A percentile compares a stretch with the other conserved stretches of the same genome.
These are phyloP conservation scores for Silene noctiflora DNA, from an alignment of 179 eudicot genomes.

Conservation along the genomic window DNA sequence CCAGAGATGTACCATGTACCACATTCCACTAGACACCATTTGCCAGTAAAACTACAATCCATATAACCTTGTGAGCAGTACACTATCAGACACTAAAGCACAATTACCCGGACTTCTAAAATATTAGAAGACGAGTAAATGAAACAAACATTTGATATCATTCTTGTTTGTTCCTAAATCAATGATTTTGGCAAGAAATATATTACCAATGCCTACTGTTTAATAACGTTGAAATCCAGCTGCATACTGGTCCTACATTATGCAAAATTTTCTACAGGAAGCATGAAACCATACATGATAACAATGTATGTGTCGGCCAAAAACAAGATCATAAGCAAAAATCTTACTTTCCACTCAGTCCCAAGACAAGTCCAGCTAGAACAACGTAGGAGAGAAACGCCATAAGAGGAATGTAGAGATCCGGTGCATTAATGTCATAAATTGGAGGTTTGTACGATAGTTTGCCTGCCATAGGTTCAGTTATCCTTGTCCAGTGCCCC, in stretches of 20 bases:
- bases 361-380: constrained; percentile 76
- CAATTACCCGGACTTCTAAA: not conserved
- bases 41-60: not conserved
- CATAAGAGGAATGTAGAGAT: constrained; percentile 85
- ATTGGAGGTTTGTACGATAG: constrained; percentile 82
- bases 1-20: too few relatives aligned
- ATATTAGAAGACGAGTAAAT: not conserved
- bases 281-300: not conserved
- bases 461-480: constrained; percentile 87
- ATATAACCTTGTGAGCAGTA: not conserved
- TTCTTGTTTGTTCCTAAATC: not conserved
- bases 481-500: constrained; percentile 95
- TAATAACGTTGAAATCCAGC: too few relatives aligned
- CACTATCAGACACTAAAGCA: not conserved
- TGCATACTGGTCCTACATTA: not conserved
- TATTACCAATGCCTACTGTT: not conserved
- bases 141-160: not conserved
- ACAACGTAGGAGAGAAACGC: constrained; percentile 77
- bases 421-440: constrained; percentile 90
- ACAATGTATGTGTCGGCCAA: not conserved
- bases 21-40: not conserved
- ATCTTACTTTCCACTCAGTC: constrained; percentile 80
- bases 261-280: not conserved
- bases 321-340: constrained; percentile 8
- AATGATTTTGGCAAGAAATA: not conserved